phyloP scores from a whole-genome alignment of 2,329 filamentous ascomycete genomes.

The Xylariaceae sp. region DNA sequence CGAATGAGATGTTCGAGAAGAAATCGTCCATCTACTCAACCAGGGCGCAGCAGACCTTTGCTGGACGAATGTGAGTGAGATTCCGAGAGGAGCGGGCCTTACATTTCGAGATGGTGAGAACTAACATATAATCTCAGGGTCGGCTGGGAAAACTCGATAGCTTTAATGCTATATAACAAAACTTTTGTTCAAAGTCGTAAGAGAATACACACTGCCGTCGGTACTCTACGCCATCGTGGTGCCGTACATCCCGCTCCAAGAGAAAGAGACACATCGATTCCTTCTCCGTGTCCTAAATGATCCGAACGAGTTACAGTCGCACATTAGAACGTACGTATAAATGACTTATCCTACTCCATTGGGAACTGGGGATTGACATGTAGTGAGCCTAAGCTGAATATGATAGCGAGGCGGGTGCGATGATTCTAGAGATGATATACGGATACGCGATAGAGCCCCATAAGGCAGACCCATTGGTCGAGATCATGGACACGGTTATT shows the following conservation, averaged over 20 bases:
- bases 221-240: slow-evolving; percentile 23
- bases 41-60: slow-evolving; percentile 27
- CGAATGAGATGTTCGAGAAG: slow-evolving; percentile 35
- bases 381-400: slow-evolving; percentile 5
- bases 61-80: slow-evolving; percentile 16
- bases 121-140: slow-evolving; percentile 4
- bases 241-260: slow-evolving; percentile 10
- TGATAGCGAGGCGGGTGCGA: slow-evolving; percentile 22
- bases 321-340: slow-evolving; percentile 14
- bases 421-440: slow-evolving; percentile 27
- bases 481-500: slow-evolving; percentile 17
- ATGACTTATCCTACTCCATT: not conserved
- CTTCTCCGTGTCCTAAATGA: slow-evolving; percentile 13
- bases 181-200: slow-evolving; percentile 25
- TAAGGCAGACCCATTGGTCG: slow-evolving; percentile 22
- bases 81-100: not conserved
- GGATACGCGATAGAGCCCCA: slow-evolving; percentile 25
- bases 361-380: not conserved
- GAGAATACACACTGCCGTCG: slow-evolving; percentile 25
- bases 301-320: slow-evolving; percentile 6
- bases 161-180: slow-evolving; percentile 22
- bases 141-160: slow-evolving; percentile 22
- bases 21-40: slow-evolving; percentile 30
- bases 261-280: slow-evolving; percentile 15
- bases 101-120: not conserved